Conservation (phyloP, 2,329 filamentous ascomycete genomes). For the Aureobasidium uvarum region DNA sequence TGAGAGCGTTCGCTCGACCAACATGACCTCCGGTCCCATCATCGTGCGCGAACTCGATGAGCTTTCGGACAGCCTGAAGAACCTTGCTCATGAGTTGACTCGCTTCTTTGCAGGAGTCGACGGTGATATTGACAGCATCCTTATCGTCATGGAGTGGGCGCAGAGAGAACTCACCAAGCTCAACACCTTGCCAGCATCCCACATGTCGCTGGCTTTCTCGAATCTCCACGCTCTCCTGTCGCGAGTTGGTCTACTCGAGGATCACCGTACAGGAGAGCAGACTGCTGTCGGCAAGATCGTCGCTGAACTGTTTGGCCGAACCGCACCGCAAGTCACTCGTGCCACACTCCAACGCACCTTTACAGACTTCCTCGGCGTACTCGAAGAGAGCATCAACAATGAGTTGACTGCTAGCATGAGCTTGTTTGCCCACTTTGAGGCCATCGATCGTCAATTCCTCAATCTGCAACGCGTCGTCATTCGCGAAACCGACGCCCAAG, state of each 20-base stretch:
- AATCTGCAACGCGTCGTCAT: conserved; percentile 83
- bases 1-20: conserved; percentile 82
- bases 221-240: conserved; percentile 79
- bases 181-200: conserved; percentile 59
- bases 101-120: conserved; percentile 93
- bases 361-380: conserved; percentile 77
- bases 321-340: conserved; percentile 75
- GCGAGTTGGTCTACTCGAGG: conserved; percentile 52
- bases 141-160: conserved; percentile 96
- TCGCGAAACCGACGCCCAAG: conserved; percentile 77
- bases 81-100: conserved; percentile 78
- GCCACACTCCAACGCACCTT: conserved; percentile 82
- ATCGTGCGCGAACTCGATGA: conserved; percentile 85
- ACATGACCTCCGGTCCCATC: conserved; percentile 83
- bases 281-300: conserved; percentile 68
- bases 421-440: conserved; percentile 86
- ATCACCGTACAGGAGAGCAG: conserved; percentile 52
- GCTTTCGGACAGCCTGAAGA: conserved; percentile 80
- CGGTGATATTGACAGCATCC: conserved; percentile 86
- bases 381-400: conserved; percentile 84
- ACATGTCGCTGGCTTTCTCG: conserved; percentile 72
- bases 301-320: conserved; percentile 74
- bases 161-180: conserved; percentile 76
- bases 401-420: conserved; percentile 78
- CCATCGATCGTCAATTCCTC: conserved; percentile 84